Base-by-base conservation (phyloP, 192 early-diverging fungal genomes). In the Chytriomyces confervae region DNA sequence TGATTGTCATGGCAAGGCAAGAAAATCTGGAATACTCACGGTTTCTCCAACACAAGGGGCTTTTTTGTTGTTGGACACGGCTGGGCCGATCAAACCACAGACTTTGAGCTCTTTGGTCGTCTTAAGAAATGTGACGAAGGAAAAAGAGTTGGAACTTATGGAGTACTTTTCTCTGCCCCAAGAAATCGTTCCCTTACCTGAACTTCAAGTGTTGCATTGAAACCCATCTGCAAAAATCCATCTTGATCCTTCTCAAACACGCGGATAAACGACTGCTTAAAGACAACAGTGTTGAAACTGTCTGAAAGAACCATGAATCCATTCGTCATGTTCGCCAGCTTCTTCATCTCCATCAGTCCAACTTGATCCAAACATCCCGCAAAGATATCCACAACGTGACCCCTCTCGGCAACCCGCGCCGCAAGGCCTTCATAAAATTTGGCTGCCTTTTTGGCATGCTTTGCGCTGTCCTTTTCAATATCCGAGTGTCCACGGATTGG, bases 401-500 rank as follows among this genome's bases (percentile, higher is more conserved):
- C 95, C 48, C 95, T 93, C 47, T 91, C 89, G 11, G 97, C 89
- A 16, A 93, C 87, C 48, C 97, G 92, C 84, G 93, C 94, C 2
- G 95, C 92, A 61, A 99, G 77, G 0, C 75, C 84, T 76, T 99
- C 96, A 77, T 97, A 99, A 81, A 94, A 98, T 96, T 98, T 98
- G 62, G 87, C 78, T 0, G 97, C 92, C 87, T 96, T 97, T 83
- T 96, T 96, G 79, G 92, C 94, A 82, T 99, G 91, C 77, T 94
- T 92, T 60, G 93, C 94, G 7, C 88, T 87, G 66, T 99, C 97
- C 85, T 96, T 97, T 72, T 98, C 96, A 68, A 99, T 92, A 73
- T 99, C 97, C 78, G 97, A 94, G 83, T 99, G 97, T n/a, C 95
- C 95, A 72, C 97, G 92, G 66, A 99, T 95, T 11, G 93, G 91